Conservation (phyloP, 179 eudicot genomes). For the Heliamphora pulchella region DNA sequence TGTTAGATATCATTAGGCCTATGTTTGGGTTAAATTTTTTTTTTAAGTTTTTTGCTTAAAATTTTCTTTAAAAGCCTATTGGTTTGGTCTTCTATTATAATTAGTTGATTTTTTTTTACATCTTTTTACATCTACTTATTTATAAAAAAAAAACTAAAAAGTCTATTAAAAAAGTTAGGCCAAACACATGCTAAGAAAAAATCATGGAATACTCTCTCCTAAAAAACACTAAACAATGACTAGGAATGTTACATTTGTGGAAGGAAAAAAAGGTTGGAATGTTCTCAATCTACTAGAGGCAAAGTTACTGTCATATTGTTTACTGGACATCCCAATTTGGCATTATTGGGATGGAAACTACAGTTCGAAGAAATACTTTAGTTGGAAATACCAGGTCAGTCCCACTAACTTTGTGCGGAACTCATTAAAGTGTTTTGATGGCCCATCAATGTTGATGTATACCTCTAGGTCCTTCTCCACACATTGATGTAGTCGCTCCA, state of each 20-base stretch:
- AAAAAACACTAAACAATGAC: background rate
- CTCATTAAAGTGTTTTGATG: constrained; percentile 44
- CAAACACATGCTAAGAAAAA: too few species aligned
- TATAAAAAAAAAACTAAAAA: too few species aligned
- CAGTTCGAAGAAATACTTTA: too few species aligned
- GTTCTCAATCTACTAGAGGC: background rate
- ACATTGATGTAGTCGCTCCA: constrained; percentile 44
- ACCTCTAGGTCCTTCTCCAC: constrained; percentile 48
- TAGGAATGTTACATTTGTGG: background rate
- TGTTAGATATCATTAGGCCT: too few species aligned
- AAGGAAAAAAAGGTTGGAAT: background rate
- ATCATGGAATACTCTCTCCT: too few species aligned
- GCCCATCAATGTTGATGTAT: constrained; percentile 37
- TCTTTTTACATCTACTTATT: too few species aligned
- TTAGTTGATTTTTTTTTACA: too few species aligned
- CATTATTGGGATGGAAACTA: background rate
- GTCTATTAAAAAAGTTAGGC: too few species aligned
- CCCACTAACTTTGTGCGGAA: constrained; percentile 52
- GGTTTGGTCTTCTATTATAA: too few species aligned
- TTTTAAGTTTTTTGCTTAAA: too few species aligned
- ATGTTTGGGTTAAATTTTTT: too few species aligned
- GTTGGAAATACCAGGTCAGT: constrained; percentile 34
- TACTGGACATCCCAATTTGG: background rate
- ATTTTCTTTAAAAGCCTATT: too few species aligned
- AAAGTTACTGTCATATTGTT: background rate